A percentile compares a stretch with the other conserved stretches of the same genome.
phyloP scores from a whole-genome alignment of 2,329 filamentous ascomycete species.

The Aspergillus sp. region DNA sequence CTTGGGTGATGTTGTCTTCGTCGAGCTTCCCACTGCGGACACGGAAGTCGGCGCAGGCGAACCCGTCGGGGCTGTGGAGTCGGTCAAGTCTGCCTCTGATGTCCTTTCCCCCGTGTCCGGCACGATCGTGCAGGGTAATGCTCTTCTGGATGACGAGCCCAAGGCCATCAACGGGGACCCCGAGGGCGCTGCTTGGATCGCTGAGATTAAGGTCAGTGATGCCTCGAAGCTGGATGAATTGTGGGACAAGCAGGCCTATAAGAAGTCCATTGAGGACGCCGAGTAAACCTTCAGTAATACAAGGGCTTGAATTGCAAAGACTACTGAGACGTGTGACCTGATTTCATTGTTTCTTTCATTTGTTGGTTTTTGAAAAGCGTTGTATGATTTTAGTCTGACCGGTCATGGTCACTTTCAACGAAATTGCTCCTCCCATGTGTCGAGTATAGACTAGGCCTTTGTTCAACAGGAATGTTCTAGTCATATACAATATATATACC shows the following conservation, averaged over 20 bases:
- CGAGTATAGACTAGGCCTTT: conserved; percentile 10
- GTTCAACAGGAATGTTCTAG: conserved; percentile 15
- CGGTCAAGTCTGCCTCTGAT: conserved; percentile 96
- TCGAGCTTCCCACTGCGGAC: conserved; percentile 74
- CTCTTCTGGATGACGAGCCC: conserved; percentile 71
- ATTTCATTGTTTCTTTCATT: conserved; percentile 1
- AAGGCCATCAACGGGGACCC: conserved; percentile 81
- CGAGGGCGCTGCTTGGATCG: conserved; percentile 89
- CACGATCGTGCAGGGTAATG: conserved; percentile 66
- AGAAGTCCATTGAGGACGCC: conserved; percentile 55
- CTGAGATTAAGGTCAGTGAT: conserved; percentile 71
- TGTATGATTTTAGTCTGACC: conserved; percentile 2
- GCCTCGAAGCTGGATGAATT: conserved; percentile 62
- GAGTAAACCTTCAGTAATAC: too few relatives aligned
- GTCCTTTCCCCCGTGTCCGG: conserved; percentile 84
- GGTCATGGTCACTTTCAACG: conserved; percentile 13
- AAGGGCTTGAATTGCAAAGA: too few relatives aligned
- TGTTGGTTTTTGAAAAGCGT: conserved; percentile 1
- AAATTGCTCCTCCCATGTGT: conserved; percentile 12
- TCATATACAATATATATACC: neutral
- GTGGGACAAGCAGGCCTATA: conserved; percentile 72
- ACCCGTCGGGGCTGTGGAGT: conserved; percentile 88
- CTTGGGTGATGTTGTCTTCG: conserved; percentile 93
- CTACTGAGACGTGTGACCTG: too few relatives aligned
- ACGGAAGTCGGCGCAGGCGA: conserved; percentile 67